Base-by-base conservation (phyloP, 305 asterid genomes). In the Plantago coronopus region DNA sequence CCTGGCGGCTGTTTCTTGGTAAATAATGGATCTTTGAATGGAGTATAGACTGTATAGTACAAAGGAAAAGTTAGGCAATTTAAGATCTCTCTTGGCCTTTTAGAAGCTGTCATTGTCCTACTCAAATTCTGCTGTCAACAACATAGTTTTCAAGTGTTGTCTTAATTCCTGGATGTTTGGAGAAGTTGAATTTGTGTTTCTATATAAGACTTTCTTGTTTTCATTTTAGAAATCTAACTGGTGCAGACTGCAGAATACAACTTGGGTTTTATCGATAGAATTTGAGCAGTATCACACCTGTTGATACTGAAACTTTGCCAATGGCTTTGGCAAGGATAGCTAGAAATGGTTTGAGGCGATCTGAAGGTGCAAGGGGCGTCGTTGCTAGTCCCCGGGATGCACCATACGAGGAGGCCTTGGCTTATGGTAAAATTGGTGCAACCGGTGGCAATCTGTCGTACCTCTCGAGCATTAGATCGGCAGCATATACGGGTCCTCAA, bases 291-390 rank as follows among this genome's bases (percentile, higher is more conserved):
- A 31, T 31, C 38, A 31, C 38, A 57, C 23, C 54, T 42, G 49
- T 58, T 40, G 42, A 40, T 54, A 31, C 53, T 44, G 57, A 29
- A 19, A 56, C 57, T 61, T 62, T 17, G 37, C 43, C 59, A n/a
- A 89, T 89, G 97, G 85, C 94, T 34, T 65, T 86, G 71, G 84
- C 88, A 60, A 84, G 97, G 70, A 72, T 85, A 57, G 84, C 89
- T 19, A 81, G 94, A 75, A 75, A 64, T 38, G 66, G 89, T 50
- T 73, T 71, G 42, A 80, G 78, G 55, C 77, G 86, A 66, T 74
- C 80, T 0, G 74, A 79, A 54, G 81, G 74, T 40, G 54, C 78
- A 63, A 48, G 66, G 38, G 73, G 81, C 34, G 69, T 31, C 68
- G 68, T 69, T 44, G 47, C 76, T 19, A 51, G 61, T 23, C 76